Percentiles rank a stretch among this genome's conserved stretches.
These are phyloP conservation scores for Bromus sterilis DNA, from an alignment of 176 grass and related monocot species.

Conservation along the genomic window DNA sequence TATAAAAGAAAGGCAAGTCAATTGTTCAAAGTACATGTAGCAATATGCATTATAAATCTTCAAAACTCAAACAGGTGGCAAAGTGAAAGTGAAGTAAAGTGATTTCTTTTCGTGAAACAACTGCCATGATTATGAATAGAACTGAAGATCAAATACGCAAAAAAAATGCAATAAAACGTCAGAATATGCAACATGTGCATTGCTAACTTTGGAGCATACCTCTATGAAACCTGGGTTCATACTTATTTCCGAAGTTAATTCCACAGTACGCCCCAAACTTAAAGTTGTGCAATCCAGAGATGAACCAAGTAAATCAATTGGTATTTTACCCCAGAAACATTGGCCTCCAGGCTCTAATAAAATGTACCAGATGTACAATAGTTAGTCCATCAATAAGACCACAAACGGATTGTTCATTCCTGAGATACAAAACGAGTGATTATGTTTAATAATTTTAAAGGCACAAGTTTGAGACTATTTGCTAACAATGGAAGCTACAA, in stretches of 20 bases:
- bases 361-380: slow-evolving; percentile 10
- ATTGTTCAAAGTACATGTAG: neutral
- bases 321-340: slow-evolving; percentile 84
- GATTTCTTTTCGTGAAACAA: neutral
- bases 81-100: neutral
- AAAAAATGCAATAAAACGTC: neutral
- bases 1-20: neutral
- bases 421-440: neutral
- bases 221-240: slow-evolving; percentile 62
- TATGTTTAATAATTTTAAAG: neutral
- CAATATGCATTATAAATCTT: neutral
- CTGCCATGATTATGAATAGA: neutral
- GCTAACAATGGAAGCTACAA: neutral
- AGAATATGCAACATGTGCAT: slow-evolving; percentile 9
- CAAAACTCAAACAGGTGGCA: neutral
- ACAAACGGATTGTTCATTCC: neutral
- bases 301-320: slow-evolving; percentile 55
- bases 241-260: slow-evolving; percentile 49
- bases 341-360: slow-evolving; percentile 67
- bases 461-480: neutral
- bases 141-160: neutral
- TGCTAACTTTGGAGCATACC: slow-evolving; percentile 33
- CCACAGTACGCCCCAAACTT: slow-evolving; percentile 51
- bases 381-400: slow-evolving; percentile 21
- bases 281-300: slow-evolving; percentile 58